Conservation (phyloP, 2,329 filamentous ascomycete species). For the Colletotrichum salicis region DNA sequence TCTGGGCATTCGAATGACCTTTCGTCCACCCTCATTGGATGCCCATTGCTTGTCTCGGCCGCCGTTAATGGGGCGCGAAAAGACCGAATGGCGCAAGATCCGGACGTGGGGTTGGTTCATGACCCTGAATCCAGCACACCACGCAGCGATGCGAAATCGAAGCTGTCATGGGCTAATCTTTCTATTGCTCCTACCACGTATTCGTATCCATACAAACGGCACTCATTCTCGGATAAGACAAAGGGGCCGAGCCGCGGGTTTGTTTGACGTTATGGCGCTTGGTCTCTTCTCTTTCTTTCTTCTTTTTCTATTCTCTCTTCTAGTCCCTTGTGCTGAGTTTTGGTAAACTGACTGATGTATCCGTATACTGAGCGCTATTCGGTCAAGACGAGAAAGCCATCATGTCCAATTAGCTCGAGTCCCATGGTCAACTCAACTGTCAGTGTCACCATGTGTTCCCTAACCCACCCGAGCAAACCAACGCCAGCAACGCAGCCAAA, state of each 20-base stretch:
- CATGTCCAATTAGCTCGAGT: neutral
- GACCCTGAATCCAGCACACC: conserved; percentile 3
- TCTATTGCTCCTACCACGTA: neutral
- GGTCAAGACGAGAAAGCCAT: neutral
- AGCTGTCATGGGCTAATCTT: neutral
- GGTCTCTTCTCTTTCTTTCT: neutral
- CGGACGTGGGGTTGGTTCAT: conserved; percentile 9
- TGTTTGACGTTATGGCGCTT: neutral
- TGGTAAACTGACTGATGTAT: neutral
- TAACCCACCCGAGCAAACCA: conserved; percentile 14
- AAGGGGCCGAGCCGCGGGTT: neutral
- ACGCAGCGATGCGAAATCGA: neutral
- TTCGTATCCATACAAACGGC: neutral
- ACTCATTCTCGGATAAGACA: neutral
- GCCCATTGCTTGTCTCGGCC: conserved; percentile 9
- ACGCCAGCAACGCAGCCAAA: neutral
- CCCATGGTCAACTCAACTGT: conserved; percentile 6
- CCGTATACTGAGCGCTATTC: neutral
- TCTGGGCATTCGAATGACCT: conserved; percentile 21
- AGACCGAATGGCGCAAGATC: conserved; percentile 8
- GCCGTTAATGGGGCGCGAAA: conserved; percentile 3
- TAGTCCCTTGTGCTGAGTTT: neutral
- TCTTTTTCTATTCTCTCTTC: neutral
- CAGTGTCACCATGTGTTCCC: conserved; percentile 16
- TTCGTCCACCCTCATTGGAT: conserved; percentile 4